Percentiles rank a stretch among this genome's conserved stretches.
Conservation (phyloP, 805 yeast genomes). For the Hanseniaspora lachancei region DNA sequence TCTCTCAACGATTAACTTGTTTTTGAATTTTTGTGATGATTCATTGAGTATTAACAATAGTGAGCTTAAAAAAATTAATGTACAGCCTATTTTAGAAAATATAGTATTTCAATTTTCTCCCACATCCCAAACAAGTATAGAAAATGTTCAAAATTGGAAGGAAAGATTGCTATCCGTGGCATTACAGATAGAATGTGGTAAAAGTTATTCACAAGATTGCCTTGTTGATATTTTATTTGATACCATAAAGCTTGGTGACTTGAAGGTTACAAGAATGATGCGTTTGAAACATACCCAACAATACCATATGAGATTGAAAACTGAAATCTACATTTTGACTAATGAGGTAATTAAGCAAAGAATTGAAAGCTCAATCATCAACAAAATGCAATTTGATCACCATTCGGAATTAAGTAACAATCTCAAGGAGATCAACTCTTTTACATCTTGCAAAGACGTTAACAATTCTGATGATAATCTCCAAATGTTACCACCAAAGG, state of each 20-base stretch:
- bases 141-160: conserved; percentile 27
- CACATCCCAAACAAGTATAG: conserved; percentile 44
- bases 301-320: conserved; percentile 62
- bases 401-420: not conserved
- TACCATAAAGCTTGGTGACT: conserved; percentile 45
- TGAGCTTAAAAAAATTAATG: conserved; percentile 30
- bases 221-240: conserved; percentile 39
- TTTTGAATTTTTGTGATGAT: conserved; percentile 43
- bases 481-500: not conserved
- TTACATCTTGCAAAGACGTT: not conserved
- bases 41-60: conserved; percentile 64
- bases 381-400: not conserved
- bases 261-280: conserved; percentile 55
- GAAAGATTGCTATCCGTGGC: conserved; percentile 19
- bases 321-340: conserved; percentile 63
- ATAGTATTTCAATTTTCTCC: conserved; percentile 39
- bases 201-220: conserved; percentile 25
- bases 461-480: not conserved
- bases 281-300: conserved; percentile 62
- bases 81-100: conserved; percentile 17
- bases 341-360: conserved; percentile 51
- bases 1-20: conserved; percentile 11
- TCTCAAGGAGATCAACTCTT: not conserved
- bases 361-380: conserved; percentile 34
- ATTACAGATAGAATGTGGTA: conserved; percentile 22